Evolutionary conservation across 768 basidiomycete genomes (phyloP).

Genomic region (Terana coerulea): DNA sequence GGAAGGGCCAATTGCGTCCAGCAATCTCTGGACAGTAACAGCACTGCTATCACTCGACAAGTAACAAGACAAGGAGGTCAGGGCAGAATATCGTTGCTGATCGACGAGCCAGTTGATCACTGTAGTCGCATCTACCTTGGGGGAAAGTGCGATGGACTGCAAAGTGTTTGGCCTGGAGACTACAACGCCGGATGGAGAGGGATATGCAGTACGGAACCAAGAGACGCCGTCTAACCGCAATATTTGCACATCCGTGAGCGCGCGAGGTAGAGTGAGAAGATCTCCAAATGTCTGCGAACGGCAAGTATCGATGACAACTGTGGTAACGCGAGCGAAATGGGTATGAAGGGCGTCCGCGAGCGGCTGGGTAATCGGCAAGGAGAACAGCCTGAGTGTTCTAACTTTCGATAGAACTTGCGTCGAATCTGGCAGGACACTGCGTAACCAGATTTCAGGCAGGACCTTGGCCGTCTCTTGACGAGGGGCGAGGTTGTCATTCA

Average conservation of each 20-base stretch:
- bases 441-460: constrained; percentile 6
- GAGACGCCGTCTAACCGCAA: constrained; percentile 13
- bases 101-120: constrained; percentile 17
- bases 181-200: background rate
- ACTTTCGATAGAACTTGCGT: constrained; percentile 2
- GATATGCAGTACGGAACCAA: constrained; percentile 12
- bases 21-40: constrained; percentile 11
- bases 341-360: constrained; percentile 6
- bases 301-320: constrained; percentile 15
- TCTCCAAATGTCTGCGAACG: constrained; percentile 15
- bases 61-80: constrained; percentile 15
- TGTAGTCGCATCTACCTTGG: constrained; percentile 15
- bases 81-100: background rate
- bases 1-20: constrained; percentile 12
- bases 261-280: constrained; percentile 8
- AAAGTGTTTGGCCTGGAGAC: background rate
- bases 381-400: constrained; percentile 7
- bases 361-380: constrained; percentile 9
- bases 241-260: constrained; percentile 5
- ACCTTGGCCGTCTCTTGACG: background rate
- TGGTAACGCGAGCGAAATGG: constrained; percentile 8
- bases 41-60: constrained; percentile 12
- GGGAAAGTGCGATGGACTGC: constrained; percentile 13
- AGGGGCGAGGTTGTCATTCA: background rate
- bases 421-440: constrained; percentile 2